A percentile compares a stretch with the other conserved stretches of the same genome.
Evolutionary conservation across 116 monocot genomes (phyloP).

Genomic region (Trichopus zeylanicus): DNA sequence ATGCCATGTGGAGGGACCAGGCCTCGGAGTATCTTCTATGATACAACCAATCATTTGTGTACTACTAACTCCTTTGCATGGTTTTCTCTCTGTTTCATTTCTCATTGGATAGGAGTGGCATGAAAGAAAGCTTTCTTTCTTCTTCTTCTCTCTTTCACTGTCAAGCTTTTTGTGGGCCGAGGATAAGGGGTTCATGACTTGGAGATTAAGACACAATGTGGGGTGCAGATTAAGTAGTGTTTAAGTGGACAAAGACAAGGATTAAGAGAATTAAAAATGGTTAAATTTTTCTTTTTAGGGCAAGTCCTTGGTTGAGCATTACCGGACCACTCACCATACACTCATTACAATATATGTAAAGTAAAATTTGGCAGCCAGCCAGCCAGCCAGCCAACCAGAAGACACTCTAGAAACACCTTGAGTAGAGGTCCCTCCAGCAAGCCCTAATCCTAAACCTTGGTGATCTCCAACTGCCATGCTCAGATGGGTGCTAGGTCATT

Average conservation of each 20-base stretch:
- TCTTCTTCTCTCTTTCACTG: not conserved
- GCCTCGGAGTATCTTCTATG: not conserved
- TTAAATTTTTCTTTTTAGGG: not conserved
- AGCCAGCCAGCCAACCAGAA: not conserved
- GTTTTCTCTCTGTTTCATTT: not conserved
- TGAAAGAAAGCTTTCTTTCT: not conserved
- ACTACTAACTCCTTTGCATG: not conserved
- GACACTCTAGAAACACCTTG: not conserved
- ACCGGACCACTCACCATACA: not conserved
- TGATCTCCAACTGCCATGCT: too few species aligned
- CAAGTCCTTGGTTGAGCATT: not conserved
- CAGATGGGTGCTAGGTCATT: too few species aligned
- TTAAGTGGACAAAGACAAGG: not conserved
- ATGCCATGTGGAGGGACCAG: not conserved
- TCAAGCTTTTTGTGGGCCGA: not conserved
- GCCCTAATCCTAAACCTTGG: not conserved
- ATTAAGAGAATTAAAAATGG: not conserved
- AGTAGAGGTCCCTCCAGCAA: too few species aligned
- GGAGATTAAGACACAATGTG: not conserved
- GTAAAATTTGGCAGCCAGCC: not conserved
- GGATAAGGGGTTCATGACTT: not conserved
- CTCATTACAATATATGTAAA: not conserved
- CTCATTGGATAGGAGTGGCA: not conserved
- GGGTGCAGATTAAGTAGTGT: not conserved
- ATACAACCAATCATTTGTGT: constrained; percentile 4